A percentile compares a stretch with the other conserved stretches of the same genome.
These are phyloP conservation scores for Fraxinus excelsior DNA, from an alignment of 257 asterid genomes.

Conservation along the genomic window DNA sequence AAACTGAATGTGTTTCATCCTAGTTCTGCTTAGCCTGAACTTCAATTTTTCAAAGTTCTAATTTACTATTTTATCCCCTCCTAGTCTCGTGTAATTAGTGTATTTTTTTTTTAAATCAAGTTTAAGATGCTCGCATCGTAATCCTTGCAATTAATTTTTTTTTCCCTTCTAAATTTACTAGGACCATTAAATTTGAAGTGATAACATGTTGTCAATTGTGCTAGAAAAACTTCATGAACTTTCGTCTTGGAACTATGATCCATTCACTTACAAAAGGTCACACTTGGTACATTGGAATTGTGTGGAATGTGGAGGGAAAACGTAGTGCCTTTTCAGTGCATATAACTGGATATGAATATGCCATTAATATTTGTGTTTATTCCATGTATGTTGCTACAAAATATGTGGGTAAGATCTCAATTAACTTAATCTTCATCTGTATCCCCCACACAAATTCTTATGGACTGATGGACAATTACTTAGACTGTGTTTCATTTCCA, in stretches of 20 bases:
- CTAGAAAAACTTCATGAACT: neutral
- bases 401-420: constrained; percentile 9
- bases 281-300: neutral
- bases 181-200: neutral
- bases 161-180: neutral
- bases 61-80: neutral
- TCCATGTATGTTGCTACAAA: neutral
- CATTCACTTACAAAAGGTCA: neutral
- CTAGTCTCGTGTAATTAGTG: neutral
- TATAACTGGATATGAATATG: neutral
- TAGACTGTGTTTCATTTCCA: constrained; percentile 25
- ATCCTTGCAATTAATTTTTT: neutral
- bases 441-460: neutral
- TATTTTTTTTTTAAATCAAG: too few relatives aligned
- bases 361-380: neutral
- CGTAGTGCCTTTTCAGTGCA: neutral
- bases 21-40: neutral
- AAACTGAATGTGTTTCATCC: neutral
- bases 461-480: constrained; percentile 26
- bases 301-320: neutral
- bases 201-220: neutral
- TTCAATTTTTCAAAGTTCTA: neutral
- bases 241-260: neutral
- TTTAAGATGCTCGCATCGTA: neutral
- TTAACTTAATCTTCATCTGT: constrained; percentile 15